phyloP scores from a whole-genome alignment of 78 protist species.

The Planoprotostelium fungivorum region DNA sequence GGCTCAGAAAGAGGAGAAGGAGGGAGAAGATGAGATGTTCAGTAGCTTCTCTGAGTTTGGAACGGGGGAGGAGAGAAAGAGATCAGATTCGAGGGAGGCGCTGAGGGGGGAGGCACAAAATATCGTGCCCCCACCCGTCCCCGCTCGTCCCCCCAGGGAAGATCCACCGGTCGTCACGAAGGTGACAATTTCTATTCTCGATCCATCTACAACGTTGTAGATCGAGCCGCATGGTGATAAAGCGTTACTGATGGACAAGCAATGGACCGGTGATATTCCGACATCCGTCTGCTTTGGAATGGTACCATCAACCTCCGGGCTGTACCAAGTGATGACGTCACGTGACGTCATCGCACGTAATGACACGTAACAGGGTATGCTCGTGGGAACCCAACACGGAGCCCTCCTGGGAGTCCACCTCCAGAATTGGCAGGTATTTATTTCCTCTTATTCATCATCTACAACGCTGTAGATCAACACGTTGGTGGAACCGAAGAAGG shows the following conservation, averaged over 20 bases:
- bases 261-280: not conserved
- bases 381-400: not conserved
- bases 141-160: too few relatives aligned
- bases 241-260: not conserved
- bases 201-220: too few relatives aligned
- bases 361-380: not conserved
- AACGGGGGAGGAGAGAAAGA: too few relatives aligned
- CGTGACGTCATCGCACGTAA: not conserved
- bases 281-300: not conserved
- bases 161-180: too few relatives aligned
- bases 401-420: not conserved
- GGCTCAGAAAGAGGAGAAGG: too few relatives aligned
- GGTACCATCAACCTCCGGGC: not conserved
- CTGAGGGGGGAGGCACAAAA: too few relatives aligned
- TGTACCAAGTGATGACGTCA: not conserved
- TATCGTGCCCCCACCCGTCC: too few relatives aligned
- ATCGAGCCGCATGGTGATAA: not conserved
- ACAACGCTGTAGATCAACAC: not conserved
- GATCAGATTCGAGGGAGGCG: too few relatives aligned
- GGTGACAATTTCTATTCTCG: too few relatives aligned
- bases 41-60: too few relatives aligned
- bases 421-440: not conserved
- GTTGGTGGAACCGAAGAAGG: not conserved
- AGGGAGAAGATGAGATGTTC: too few relatives aligned
- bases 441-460: not conserved